Evolutionary conservation across 2,329 filamentous ascomycete genomes (phyloP).

Genomic region (Blumeriella jaapii): DNA sequence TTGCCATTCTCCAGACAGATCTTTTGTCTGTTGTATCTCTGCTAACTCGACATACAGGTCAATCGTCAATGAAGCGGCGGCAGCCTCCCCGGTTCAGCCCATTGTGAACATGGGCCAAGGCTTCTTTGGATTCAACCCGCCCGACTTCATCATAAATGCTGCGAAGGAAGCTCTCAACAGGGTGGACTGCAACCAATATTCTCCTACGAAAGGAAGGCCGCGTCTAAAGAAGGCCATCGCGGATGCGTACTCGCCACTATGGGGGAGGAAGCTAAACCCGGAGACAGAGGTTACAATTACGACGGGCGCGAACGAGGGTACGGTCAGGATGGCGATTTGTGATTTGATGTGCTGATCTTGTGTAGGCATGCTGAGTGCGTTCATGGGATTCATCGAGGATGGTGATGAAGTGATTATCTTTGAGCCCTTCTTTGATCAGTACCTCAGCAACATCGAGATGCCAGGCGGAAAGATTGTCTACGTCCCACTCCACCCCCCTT

Average conservation of each 20-base stretch:
- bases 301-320: conserved; percentile 74
- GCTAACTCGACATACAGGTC: conserved; percentile 40
- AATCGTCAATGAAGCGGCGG: conserved; percentile 55
- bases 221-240: conserved; percentile 87
- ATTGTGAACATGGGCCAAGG: conserved; percentile 56
- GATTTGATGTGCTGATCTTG: conserved; percentile 7
- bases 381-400: conserved; percentile 92
- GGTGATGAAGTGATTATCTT: conserved; percentile 97
- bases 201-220: conserved; percentile 85
- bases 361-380: conserved; percentile 79
- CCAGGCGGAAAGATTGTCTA: conserved; percentile 90
- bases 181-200: conserved; percentile 98
- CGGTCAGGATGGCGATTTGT: conserved; percentile 4
- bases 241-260: conserved; percentile 82
- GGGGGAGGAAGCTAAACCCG: conserved; percentile 70
- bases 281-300: conserved; percentile 93
- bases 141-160: conserved; percentile 78
- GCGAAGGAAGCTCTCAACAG: conserved; percentile 80
- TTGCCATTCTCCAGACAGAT: conserved; percentile 40
- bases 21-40: conserved; percentile 53
- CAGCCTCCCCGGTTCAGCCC: conserved; percentile 49
- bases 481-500: conserved; percentile 85
- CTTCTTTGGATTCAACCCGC: conserved; percentile 91
- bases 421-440: conserved; percentile 98
- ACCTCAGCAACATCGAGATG: conserved; percentile 98